These are phyloP conservation scores for Penicillium paradoxum DNA, from an alignment of 495 filamentous ascomycete species.

Conservation along the genomic window DNA sequence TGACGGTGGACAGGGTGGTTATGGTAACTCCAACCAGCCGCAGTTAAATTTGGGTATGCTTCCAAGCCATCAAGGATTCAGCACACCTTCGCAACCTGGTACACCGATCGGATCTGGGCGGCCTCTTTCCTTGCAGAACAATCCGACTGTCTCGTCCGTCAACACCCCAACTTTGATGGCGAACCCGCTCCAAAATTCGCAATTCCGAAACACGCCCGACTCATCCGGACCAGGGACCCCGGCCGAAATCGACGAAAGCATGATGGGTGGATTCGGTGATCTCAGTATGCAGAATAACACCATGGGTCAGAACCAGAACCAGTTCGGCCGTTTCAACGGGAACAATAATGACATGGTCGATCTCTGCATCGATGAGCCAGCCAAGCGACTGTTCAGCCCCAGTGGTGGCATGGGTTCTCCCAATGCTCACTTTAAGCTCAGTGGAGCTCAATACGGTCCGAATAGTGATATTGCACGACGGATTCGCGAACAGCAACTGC, in stretches of 20 bases:
- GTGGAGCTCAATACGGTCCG: slow-evolving; percentile 66
- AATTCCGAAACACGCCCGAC: slow-evolving; percentile 65
- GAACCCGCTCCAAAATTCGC: slow-evolving; percentile 55
- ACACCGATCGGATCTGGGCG: slow-evolving; percentile 73
- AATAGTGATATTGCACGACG: slow-evolving; percentile 68
- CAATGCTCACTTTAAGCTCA: slow-evolving; percentile 64
- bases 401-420: slow-evolving; percentile 68
- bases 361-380: slow-evolving; percentile 90
- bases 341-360: slow-evolving; percentile 56
- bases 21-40: slow-evolving; percentile 69
- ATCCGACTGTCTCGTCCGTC: slow-evolving; percentile 95
- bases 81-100: slow-evolving; percentile 69
- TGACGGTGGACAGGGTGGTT: slow-evolving; percentile 53
- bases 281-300: slow-evolving; percentile 55
- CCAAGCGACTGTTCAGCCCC: slow-evolving; percentile 84
- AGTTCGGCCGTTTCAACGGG: slow-evolving; percentile 40
- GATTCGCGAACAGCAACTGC: slow-evolving; percentile 69
- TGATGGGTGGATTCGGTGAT: slow-evolving; percentile 48
- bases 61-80: slow-evolving; percentile 71
- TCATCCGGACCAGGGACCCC: slow-evolving; percentile 73
- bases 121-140: slow-evolving; percentile 69
- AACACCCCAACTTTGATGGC: slow-evolving; percentile 86
- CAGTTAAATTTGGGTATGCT: slow-evolving; percentile 71
- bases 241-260: slow-evolving; percentile 56
- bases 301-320: slow-evolving; percentile 52